Base-by-base conservation (phyloP, 169 alveolate species). In the Plasmodium vinckei region DNA sequence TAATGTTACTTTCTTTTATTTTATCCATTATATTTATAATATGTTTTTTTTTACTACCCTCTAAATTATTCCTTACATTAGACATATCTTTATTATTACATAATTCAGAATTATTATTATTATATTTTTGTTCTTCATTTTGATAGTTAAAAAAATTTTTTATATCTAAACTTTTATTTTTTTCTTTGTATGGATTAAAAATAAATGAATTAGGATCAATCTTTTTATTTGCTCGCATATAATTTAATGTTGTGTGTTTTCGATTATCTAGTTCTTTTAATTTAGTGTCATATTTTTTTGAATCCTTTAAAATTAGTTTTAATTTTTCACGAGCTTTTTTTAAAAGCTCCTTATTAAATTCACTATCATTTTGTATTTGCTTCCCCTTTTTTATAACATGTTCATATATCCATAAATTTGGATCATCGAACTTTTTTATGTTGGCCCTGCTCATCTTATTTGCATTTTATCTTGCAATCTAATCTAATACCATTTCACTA, bases 371-470 rank as follows among this genome's bases (percentile, higher is more conserved):
- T 51, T 13, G 47, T 1, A 9, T 23, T 51, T 86, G 42, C 9
- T 1, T 54, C n/a, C 71, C 59, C 15, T 25, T 68, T 15, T 39
- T 57, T 13, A 86, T 39, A 25, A 86, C 72, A 61, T 86, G 59
- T 33, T 86, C 87, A 33, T 86, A 86, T 69, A 86, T 39, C 91
- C 91, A 86, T 17, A 68, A 39, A 72, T 86, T 69, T 10, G 86
- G 91, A 17, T 86, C 91, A 9, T 86, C 91, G 23, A 86, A 54
- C 27, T 47, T 69, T 60, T 44, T 68, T 72, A 75, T 67, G 21
- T 67, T 63, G 13, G 53, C 17, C 23, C 46, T 86, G 44, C 54
- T 82, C 90, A 82, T 82, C 1, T 67, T 56, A 5, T n/a, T 15
- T 10, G 44, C 15, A 17, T 23, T 13, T 6, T 60, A 17, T 23